Evolutionary conservation across 2,329 filamentous ascomycete species (phyloP), one percentile per base, ranked within the genome.

Genomic region (Alternaria sp.): DNA sequence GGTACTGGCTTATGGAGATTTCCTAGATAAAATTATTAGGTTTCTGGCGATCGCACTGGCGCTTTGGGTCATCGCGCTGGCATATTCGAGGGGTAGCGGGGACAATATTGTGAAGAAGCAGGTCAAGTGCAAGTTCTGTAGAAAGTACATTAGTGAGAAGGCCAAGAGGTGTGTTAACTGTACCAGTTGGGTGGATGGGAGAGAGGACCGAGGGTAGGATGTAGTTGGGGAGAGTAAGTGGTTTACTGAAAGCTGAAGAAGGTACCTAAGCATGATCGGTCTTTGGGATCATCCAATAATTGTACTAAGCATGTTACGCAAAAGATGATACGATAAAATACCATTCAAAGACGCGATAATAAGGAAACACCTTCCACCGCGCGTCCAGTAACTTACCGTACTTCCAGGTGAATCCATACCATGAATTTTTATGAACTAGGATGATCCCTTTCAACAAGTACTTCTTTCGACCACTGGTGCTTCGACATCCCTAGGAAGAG

Each of bases 51-150:
- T 92, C 5, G 90, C 89, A 3, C 49, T 91, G 16, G 84, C 86
- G 12, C 80, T 92, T 9, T 93, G 91, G 72, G 78, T 82, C 0
- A 81, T 92, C 28, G 89, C 89, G 1, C 82, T 83, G 51, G 43
- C 86, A 39, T 92, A 91, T 73, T 87, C 88, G 67, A 83, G 81
- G 62, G 72, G 87, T 11, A 87, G 85, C 12, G 82, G 84, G 11
- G 89, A 92, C 53, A 86, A 87, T 14, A 89, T 92, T 64, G 90
- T 92, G 74, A 92, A 91, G 80, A 87, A 86, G 66, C 87, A 85
- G 26, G 83, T 88, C 53, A 90, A 88, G 77, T 93, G 90, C 79
- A 85, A 81, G 70, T 92, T 89, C 70, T 91, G 89, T 72, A 81
- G 84, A 61, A 88, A 88, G 76, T 80, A 75, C 24, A 87, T 91